phyloP scores from a whole-genome alignment of 2,329 filamentous ascomycete genomes.

The Colletotrichum costaricense region DNA sequence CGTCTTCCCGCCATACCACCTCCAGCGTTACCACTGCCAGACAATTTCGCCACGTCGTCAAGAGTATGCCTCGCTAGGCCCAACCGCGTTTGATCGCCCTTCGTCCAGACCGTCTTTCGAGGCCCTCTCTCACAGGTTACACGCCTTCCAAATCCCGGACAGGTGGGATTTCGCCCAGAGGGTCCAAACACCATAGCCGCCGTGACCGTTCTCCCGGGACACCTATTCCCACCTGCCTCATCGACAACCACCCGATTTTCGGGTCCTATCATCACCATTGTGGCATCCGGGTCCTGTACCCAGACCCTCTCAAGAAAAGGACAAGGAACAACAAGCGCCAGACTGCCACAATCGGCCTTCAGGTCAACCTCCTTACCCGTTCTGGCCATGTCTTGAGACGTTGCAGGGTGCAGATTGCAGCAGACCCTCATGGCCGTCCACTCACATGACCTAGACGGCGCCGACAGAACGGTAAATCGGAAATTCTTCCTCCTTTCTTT shows the following conservation, averaged over 20 bases:
- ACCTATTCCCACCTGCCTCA: background rate
- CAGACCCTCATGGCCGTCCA: slow-evolving; percentile 5
- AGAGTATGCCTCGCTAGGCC: slow-evolving; percentile 27
- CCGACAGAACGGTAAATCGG: slow-evolving; percentile 21
- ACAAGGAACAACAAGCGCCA: slow-evolving; percentile 12
- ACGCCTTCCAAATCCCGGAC: background rate
- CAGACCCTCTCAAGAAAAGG: background rate
- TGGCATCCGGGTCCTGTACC: background rate
- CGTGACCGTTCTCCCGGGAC: slow-evolving; percentile 10
- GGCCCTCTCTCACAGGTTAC: background rate
- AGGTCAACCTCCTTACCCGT: background rate
- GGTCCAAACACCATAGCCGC: slow-evolving; percentile 11
- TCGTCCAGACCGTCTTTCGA: background rate
- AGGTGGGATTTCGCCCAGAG: background rate
- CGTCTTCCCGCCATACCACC: background rate
- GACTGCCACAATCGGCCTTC: background rate
- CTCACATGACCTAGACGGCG: slow-evolving; percentile 21
- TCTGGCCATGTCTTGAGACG: background rate
- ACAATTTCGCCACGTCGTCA: background rate
- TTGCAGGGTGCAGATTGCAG: background rate
- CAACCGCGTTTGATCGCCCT: slow-evolving; percentile 1
- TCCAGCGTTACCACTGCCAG: background rate
- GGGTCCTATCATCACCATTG: background rate
- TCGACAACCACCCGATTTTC: slow-evolving; percentile 6
- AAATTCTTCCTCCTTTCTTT: background rate